phyloP scores from a whole-genome alignment of 108 stramenopile genomes.

The Epithemia pelagica region DNA sequence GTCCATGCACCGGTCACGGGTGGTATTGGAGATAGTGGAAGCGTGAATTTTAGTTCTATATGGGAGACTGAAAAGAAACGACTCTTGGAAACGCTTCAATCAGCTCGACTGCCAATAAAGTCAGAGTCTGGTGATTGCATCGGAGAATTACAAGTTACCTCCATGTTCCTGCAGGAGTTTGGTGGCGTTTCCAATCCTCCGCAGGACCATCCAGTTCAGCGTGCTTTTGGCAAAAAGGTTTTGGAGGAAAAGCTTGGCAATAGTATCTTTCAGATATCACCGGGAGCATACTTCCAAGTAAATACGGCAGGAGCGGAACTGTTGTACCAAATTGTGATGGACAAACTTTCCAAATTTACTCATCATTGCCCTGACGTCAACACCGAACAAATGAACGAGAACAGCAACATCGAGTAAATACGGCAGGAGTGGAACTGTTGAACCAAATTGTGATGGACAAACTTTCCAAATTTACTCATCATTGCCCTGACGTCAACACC shows the following conservation, averaged over 20 bases:
- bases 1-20: slow-evolving; percentile 56
- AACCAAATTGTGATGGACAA: slow-evolving; percentile 52
- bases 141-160: slow-evolving; percentile 41
- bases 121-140: slow-evolving; percentile 6
- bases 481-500: slow-evolving; percentile 11
- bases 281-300: slow-evolving; percentile 93
- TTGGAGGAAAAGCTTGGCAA: slow-evolving; percentile 68
- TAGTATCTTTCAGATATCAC: slow-evolving; percentile 84
- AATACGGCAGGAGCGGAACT: slow-evolving; percentile 83
- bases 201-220: slow-evolving; percentile 77
- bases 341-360: slow-evolving; percentile 52
- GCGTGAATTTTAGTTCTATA: slow-evolving; percentile 8
- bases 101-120: slow-evolving; percentile 19
- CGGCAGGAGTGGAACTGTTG: neutral
- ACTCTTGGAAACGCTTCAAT: slow-evolving; percentile 38
- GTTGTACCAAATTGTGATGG: slow-evolving; percentile 76
- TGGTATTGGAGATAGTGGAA: slow-evolving; percentile 39
- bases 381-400: neutral
- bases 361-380: neutral
- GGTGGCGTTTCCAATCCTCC: slow-evolving; percentile 64
- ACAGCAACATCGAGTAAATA: slow-evolving; percentile 15
- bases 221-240: slow-evolving; percentile 59
- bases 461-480: slow-evolving; percentile 51
- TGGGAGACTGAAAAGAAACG: slow-evolving; percentile 58
- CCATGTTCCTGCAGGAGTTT: slow-evolving; percentile 80